These are phyloP conservation scores for Lycium ferocissimum DNA, from an alignment of 257 asterid genomes.

Conservation along the genomic window DNA sequence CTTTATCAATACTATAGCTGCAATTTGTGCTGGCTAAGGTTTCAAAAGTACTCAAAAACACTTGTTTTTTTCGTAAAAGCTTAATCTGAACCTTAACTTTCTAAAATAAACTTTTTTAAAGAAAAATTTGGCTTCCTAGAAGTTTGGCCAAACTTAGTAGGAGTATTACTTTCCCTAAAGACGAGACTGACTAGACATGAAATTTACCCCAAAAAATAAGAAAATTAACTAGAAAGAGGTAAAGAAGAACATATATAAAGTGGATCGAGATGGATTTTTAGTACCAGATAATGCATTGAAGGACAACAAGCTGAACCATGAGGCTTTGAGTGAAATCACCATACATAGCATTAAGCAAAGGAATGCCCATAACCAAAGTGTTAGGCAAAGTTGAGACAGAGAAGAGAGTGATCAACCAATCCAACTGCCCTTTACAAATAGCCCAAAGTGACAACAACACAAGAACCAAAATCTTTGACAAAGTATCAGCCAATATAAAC, in stretches of 20 bases:
- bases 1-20: too few relatives aligned
- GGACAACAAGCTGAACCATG: conserved; percentile 78
- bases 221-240: neutral
- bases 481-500: conserved; percentile 66
- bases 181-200: too few relatives aligned
- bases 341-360: conserved; percentile 76
- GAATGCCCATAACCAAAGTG: conserved; percentile 78
- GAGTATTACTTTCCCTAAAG: neutral
- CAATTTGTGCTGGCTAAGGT: too few relatives aligned
- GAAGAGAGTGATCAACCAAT: conserved; percentile 73
- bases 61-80: too few relatives aligned
- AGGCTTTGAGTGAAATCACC: conserved; percentile 66
- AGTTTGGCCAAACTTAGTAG: too few relatives aligned
- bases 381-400: conserved; percentile 81
- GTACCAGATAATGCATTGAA: conserved; percentile 81
- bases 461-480: conserved; percentile 56
- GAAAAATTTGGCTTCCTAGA: too few relatives aligned
- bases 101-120: too few relatives aligned
- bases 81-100: too few relatives aligned
- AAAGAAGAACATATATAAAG: neutral
- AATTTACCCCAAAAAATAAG: neutral
- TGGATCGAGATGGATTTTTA: neutral
- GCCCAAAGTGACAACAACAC: conserved; percentile 52
- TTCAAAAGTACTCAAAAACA: too few relatives aligned
- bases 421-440: conserved; percentile 45